phyloP scores from a whole-genome alignment of 2,329 filamentous ascomycete species.

The Scytalidium sp. region DNA sequence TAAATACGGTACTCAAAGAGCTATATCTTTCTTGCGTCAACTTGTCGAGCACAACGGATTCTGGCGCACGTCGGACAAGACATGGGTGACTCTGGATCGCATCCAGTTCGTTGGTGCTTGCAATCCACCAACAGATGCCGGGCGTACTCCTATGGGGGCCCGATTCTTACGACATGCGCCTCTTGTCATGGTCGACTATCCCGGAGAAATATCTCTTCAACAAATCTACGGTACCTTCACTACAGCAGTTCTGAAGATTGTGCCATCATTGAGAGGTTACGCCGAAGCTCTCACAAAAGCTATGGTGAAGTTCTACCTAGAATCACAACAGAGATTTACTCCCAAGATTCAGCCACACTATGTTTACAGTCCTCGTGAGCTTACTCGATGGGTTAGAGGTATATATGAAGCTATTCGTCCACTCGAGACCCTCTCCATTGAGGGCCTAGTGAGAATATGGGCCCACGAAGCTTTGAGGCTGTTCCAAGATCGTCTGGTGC shows the following conservation, averaged over 20 bases:
- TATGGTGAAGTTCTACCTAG: conserved; percentile 95
- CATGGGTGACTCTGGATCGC: conserved; percentile 94
- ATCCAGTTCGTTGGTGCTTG: conserved; percentile 99
- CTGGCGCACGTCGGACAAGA: conserved; percentile 96
- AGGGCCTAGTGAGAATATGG: conserved; percentile 95
- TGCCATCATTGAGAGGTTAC: conserved; percentile 92
- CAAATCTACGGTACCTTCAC: conserved; percentile 99
- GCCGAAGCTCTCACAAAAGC: conserved; percentile 90
- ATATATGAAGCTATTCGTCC: conserved; percentile 96
- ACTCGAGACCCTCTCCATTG: conserved; percentile 80
- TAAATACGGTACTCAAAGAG: conserved; percentile 94
- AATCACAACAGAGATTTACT: conserved; percentile 93
- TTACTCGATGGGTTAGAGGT: conserved; percentile 96
- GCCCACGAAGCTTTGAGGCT: conserved; percentile 93
- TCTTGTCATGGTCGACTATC: conserved; percentile 99
- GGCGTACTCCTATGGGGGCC: conserved; percentile 88
- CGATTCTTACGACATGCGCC: conserved; percentile 95
- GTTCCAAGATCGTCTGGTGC: conserved; percentile 96
- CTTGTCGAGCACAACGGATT: conserved; percentile 99
- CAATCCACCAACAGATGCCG: conserved; percentile 96
- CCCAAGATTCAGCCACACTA: conserved; percentile 98
- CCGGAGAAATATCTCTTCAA: conserved; percentile 86
- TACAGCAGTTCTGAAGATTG: conserved; percentile 91
- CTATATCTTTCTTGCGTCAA: conserved; percentile 95
- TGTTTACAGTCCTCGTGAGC: conserved; percentile 97